Percentiles rank a stretch among this genome's conserved stretches.
These are phyloP conservation scores for Magnolia sinica DNA, from an alignment of 164 flowering plant genomes.

Conservation along the genomic window DNA sequence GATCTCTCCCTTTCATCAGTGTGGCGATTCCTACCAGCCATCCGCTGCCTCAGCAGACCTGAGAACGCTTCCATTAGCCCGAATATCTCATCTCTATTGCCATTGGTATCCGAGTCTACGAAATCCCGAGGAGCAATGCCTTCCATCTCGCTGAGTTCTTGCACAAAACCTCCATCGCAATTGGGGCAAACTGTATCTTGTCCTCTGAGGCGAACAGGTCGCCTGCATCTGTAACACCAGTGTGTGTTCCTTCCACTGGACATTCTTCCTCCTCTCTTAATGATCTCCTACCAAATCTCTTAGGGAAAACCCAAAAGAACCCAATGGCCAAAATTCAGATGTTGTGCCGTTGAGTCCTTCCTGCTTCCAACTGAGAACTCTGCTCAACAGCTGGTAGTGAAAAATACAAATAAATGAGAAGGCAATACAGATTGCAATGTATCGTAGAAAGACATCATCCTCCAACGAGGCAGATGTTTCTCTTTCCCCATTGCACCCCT, in stretches of 20 bases:
- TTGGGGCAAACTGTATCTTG: constrained; percentile 44
- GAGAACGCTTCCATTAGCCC: constrained; percentile 68
- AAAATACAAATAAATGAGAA: background rate
- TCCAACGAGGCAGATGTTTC: no score
- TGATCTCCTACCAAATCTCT: background rate
- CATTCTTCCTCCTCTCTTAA: constrained; percentile 31
- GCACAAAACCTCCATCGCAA: constrained; percentile 67
- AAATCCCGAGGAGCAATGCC: constrained; percentile 37
- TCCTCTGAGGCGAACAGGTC: constrained; percentile 50
- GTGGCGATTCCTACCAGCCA: constrained; percentile 34
- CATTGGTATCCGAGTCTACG: constrained; percentile 35
- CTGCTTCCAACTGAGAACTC: background rate
- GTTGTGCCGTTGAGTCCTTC: constrained; percentile 7
- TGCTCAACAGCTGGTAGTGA: background rate
- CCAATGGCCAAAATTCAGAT: background rate
- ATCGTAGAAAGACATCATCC: no score
- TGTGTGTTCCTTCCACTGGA: constrained; percentile 59
- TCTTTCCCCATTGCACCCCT: no score
- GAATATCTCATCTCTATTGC: constrained; percentile 39
- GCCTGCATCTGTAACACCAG: constrained; percentile 71
- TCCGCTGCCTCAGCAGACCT: constrained; percentile 56
- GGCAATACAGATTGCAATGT: background rate
- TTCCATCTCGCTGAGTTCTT: constrained; percentile 54
- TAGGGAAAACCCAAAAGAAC: background rate
- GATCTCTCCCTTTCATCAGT: constrained; percentile 44